These are phyloP conservation scores for Solanum rostratum DNA, from an alignment of 257 asterid species.

Conservation along the genomic window DNA sequence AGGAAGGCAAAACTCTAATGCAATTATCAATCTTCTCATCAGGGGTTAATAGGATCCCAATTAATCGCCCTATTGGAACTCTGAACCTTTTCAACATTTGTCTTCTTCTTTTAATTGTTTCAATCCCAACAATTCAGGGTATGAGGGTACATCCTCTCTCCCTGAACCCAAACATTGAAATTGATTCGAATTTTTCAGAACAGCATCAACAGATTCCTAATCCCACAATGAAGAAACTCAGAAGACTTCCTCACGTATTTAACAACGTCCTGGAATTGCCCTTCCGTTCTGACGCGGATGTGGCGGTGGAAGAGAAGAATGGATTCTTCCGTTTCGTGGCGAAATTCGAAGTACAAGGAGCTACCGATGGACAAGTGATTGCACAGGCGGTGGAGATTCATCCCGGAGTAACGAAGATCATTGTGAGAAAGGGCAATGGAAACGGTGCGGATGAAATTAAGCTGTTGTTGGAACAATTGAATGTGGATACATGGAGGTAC, in stretches of 20 bases:
- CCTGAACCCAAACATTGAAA: conserved; percentile 1
- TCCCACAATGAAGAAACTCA: conserved; percentile 27
- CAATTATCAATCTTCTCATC: not conserved
- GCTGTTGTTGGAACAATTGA: conserved; percentile 33
- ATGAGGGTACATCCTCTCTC: conserved; percentile 12
- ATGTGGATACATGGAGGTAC: conserved; percentile 48
- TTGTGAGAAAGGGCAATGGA: conserved; percentile 19
- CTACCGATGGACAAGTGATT: conserved; percentile 5
- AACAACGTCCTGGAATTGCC: conserved; percentile 56
- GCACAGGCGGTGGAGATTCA: conserved; percentile 58
- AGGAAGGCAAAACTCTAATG: not conserved
- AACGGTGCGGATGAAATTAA: not conserved
- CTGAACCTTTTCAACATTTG: conserved; percentile 14
- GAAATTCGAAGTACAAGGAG: conserved; percentile 1
- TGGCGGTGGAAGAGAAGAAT: conserved; percentile 36
- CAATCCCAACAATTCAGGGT: conserved; percentile 3
- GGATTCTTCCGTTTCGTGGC: conserved; percentile 32
- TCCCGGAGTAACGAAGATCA: conserved; percentile 57
- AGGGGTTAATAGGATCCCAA: not conserved
- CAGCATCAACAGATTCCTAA: not conserved
- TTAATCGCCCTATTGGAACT: not conserved
- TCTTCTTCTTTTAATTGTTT: not conserved
- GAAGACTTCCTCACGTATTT: conserved; percentile 56
- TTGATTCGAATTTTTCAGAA: not conserved
- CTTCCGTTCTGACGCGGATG: conserved; percentile 44